These are phyloP conservation scores for Candida insectorum DNA, from an alignment of 805 yeast genomes.

Conservation along the genomic window DNA sequence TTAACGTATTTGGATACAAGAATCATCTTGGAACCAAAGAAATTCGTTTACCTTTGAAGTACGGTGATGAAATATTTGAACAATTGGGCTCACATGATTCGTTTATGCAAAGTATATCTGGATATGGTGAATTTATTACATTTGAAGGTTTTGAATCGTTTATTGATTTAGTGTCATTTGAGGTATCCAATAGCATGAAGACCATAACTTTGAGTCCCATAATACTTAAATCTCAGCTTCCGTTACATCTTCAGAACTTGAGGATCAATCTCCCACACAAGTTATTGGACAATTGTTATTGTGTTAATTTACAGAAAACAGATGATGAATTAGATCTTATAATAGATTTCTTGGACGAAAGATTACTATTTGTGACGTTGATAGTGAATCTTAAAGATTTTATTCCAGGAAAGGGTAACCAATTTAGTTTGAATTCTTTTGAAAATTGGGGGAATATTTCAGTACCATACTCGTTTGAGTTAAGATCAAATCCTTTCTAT, in stretches of 20 bases:
- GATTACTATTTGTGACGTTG: conserved; percentile 51
- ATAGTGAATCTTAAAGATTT: conserved; percentile 44
- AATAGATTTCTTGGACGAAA: conserved; percentile 53
- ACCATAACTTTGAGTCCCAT: conserved; percentile 40
- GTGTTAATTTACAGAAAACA: conserved; percentile 9
- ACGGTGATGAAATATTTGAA: neutral
- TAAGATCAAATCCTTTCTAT: conserved; percentile 29
- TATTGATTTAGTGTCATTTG: conserved; percentile 27
- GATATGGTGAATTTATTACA: conserved; percentile 21
- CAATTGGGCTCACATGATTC: conserved; percentile 17
- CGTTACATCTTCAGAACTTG: conserved; percentile 31
- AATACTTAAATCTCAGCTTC: conserved; percentile 12
- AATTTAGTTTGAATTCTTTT: conserved; percentile 28
- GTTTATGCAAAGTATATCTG: conserved; percentile 18
- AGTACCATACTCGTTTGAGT: conserved; percentile 58
- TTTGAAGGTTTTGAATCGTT: conserved; percentile 16
- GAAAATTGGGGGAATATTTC: conserved; percentile 65
- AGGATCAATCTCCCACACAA: conserved; percentile 23
- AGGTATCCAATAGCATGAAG: conserved; percentile 27
- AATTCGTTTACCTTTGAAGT: conserved; percentile 14
- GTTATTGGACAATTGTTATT: conserved; percentile 15
- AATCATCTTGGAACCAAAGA: conserved; percentile 4
- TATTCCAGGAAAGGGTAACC: conserved; percentile 15
- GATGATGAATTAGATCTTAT: conserved; percentile 22
- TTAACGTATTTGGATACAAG: conserved; percentile 9